These are phyloP conservation scores for Fomitopsis pulvina DNA, from an alignment of 768 basidiomycete genomes.

Conservation along the genomic window DNA sequence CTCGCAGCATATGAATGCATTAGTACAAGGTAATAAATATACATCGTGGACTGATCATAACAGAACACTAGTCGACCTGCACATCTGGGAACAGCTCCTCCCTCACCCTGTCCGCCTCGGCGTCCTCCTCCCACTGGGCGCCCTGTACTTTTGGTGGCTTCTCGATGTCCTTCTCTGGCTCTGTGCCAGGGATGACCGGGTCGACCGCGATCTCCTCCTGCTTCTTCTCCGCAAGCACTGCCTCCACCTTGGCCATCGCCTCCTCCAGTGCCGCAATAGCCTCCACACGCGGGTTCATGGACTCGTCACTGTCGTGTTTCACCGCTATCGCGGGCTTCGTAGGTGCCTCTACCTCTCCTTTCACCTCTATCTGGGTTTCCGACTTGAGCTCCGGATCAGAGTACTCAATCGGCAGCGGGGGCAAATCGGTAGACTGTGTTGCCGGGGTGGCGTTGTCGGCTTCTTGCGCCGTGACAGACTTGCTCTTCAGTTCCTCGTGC, in stretches of 20 bases:
- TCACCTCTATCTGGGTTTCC: background rate
- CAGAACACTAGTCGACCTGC: background rate
- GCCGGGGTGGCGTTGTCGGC: background rate
- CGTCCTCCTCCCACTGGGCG: conserved; percentile 25
- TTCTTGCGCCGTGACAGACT: conserved; percentile 3
- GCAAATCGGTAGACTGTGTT: conserved; percentile 4
- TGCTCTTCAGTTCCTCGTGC: conserved; percentile 43
- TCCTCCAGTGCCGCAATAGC: background rate
- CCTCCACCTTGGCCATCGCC: background rate
- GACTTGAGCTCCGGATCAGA: background rate
- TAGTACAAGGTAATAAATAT: background rate
- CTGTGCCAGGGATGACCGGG: background rate
- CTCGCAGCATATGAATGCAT: too few relatives aligned
- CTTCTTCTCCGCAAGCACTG: background rate
- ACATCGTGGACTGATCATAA: background rate
- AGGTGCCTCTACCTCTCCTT: background rate
- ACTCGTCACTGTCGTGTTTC: background rate
- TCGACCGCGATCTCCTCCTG: background rate
- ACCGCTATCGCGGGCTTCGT: background rate
- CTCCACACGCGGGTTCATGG: background rate
- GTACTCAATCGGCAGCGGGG: conserved; percentile 6
- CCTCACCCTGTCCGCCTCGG: conserved; percentile 29
- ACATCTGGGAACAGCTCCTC: conserved; percentile 30
- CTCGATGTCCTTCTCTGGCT: background rate
- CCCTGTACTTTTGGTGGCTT: conserved; percentile 16